A percentile compares a stretch with the other conserved stretches of the same genome.
phyloP scores from a whole-genome alignment of 257 asterid genomes.

The Gentiana macrophylla region DNA sequence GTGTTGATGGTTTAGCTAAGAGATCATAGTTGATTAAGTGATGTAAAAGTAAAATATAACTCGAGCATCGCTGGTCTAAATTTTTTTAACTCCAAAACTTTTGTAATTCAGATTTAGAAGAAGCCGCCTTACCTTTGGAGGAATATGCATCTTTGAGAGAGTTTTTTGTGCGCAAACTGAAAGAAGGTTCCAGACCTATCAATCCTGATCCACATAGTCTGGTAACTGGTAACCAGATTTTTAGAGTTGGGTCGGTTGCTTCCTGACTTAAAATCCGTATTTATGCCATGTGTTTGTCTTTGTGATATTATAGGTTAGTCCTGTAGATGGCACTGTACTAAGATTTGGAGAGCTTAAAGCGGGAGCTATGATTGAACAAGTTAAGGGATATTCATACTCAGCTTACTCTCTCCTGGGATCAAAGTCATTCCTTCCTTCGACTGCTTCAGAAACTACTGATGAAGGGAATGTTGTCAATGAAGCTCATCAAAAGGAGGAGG shows the following conservation, averaged over 20 bases:
- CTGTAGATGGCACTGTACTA: conserved; percentile 85
- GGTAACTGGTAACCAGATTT: conserved; percentile 81
- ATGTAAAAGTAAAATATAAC: background rate
- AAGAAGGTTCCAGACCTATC: conserved; percentile 74
- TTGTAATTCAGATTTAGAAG: conserved; percentile 59
- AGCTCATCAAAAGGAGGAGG: conserved; percentile 18
- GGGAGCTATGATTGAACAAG: conserved; percentile 95
- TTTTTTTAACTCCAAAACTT: background rate
- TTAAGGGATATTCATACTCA: conserved; percentile 84
- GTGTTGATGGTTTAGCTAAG: conserved; percentile 4
- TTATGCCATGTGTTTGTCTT: conserved; percentile 4
- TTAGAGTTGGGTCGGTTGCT: conserved; percentile 12
- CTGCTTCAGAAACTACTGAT: conserved; percentile 28
- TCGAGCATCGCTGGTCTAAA: background rate
- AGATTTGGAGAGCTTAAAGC: conserved; percentile 81
- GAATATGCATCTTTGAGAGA: conserved; percentile 72
- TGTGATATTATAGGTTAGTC: conserved; percentile 54
- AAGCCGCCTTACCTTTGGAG: conserved; percentile 73
- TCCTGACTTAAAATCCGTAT: conserved; percentile 6
- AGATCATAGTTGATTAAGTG: conserved; percentile 2
- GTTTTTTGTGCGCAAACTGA: conserved; percentile 72
- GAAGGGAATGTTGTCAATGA: conserved; percentile 33
- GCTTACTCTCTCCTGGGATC: conserved; percentile 81
- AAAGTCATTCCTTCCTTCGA: conserved; percentile 49
- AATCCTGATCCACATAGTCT: conserved; percentile 63